A percentile compares a stretch with the other conserved stretches of the same genome.
Conservation (phyloP, 129 eudicot species). For the Escallonia rubra region DNA sequence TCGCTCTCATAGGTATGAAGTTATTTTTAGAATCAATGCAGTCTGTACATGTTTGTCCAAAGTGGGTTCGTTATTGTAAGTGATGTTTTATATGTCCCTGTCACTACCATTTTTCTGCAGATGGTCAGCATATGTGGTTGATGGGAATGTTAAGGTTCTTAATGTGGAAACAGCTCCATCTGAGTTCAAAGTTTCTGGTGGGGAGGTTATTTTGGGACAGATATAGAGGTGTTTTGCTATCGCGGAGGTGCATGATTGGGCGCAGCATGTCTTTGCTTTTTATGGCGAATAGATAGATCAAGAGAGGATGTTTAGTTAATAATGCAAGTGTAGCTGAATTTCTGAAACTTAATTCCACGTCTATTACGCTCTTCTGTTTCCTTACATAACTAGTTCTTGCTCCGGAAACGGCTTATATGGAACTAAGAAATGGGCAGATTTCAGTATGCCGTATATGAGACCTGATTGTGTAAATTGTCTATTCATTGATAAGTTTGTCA, state of each 20-base stretch:
- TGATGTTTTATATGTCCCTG: background rate
- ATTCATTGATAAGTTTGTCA: too few relatives aligned
- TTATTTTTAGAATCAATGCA: background rate
- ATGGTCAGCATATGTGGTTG: slow-evolving; percentile 96
- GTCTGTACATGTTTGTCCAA: background rate
- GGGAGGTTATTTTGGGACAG: slow-evolving; percentile 70
- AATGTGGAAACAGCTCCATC: slow-evolving; percentile 93
- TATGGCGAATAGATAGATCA: background rate
- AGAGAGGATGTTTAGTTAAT: background rate
- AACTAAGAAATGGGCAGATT: background rate
- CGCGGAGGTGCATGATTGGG: background rate
- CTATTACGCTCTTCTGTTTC: background rate
- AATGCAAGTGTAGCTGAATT: background rate
- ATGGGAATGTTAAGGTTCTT: slow-evolving; percentile 77
- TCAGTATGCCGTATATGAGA: too few relatives aligned
- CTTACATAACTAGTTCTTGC: background rate
- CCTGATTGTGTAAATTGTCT: too few relatives aligned
- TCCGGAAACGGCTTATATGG: too few relatives aligned
- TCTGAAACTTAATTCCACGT: background rate
- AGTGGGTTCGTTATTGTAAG: background rate
- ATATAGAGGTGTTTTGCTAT: slow-evolving; percentile 24
- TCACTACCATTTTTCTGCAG: slow-evolving; percentile 20
- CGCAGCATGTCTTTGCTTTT: background rate
- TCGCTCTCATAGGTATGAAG: slow-evolving; percentile 77
- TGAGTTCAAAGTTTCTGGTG: slow-evolving; percentile 91